A percentile compares a stretch with the other conserved stretches of the same genome.
These are phyloP conservation scores for Calonectria multiphialidica DNA, from an alignment of 2,329 filamentous ascomycete species.

Conservation along the genomic window DNA sequence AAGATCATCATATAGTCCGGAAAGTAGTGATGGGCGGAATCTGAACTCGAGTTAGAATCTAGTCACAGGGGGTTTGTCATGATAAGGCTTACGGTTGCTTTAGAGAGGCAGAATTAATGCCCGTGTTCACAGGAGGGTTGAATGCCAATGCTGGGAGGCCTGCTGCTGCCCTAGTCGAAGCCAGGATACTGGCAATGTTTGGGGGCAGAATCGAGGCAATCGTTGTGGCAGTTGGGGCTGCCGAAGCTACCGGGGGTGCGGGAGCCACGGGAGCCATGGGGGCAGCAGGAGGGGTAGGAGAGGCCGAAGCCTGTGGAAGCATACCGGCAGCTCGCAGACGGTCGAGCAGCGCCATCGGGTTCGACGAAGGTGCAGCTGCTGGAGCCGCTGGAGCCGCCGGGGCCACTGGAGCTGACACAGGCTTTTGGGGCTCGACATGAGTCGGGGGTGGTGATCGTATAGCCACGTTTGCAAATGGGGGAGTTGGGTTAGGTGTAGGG, in stretches of 20 bases:
- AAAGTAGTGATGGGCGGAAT: constrained; percentile 80
- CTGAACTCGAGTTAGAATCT: constrained; percentile 54
- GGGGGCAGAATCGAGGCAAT: constrained; percentile 48
- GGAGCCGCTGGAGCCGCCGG: constrained; percentile 49
- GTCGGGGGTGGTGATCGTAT: constrained; percentile 64
- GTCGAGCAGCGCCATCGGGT: constrained; percentile 73
- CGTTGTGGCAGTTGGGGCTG: constrained; percentile 44
- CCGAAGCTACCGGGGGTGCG: constrained; percentile 47
- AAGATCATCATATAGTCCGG: constrained; percentile 81
- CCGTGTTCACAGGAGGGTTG: constrained; percentile 61
- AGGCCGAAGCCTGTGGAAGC: constrained; percentile 51
- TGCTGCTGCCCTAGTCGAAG: constrained; percentile 46
- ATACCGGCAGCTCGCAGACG: constrained; percentile 78
- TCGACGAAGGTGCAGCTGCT: constrained; percentile 52
- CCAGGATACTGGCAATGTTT: constrained; percentile 52
- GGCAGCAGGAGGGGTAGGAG: constrained; percentile 46
- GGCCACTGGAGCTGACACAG: constrained; percentile 45
- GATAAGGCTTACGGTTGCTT: constrained; percentile 72
- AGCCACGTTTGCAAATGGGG: constrained; percentile 51
- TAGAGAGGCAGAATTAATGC: constrained; percentile 75
- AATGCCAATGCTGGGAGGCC: constrained; percentile 40
- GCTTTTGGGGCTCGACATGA: constrained; percentile 51
- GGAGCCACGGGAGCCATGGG: constrained; percentile 47
- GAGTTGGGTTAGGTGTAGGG: constrained; percentile 58
- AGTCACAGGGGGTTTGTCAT: background rate